These are phyloP conservation scores for Mariannaea sp. DNA, from an alignment of 2,329 filamentous ascomycete species.

Conservation along the genomic window DNA sequence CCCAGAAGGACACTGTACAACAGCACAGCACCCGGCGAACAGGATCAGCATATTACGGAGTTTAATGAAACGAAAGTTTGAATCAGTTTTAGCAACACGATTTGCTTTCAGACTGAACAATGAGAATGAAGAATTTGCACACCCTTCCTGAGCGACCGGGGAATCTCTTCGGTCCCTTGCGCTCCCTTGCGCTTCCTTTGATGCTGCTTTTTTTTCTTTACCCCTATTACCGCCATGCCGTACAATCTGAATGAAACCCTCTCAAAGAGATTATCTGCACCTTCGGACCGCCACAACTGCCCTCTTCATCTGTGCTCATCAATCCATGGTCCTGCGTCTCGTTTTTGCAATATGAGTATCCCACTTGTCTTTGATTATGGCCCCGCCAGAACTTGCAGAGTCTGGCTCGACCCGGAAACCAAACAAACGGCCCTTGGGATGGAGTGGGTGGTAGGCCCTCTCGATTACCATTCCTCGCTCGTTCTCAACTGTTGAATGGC, in stretches of 20 bases:
- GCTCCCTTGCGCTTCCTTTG: no score
- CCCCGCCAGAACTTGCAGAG: conserved; percentile 6
- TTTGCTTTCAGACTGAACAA: background rate
- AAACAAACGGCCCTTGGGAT: background rate
- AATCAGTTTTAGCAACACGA: background rate
- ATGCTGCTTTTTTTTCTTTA: no score
- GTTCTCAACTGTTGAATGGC: background rate
- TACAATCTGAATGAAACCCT: no score
- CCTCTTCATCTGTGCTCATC: background rate
- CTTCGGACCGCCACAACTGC: conserved; percentile 4
- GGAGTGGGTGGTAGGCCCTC: background rate
- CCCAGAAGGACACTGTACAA: conserved; percentile 9
- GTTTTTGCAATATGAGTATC: background rate
- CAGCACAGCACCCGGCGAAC: background rate
- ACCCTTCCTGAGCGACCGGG: no score
- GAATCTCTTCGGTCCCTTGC: no score
- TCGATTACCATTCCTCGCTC: background rate
- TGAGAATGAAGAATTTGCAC: no score
- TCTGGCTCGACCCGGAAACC: background rate
- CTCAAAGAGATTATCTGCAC: no score
- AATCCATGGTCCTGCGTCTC: background rate
- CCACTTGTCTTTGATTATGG: background rate
- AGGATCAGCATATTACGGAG: conserved; percentile 6
- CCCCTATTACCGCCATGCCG: no score
- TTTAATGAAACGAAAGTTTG: conserved; percentile 15